Evolutionary conservation across 1,284 basidiomycete species (phyloP).

Genomic region (Ceratobasidium papillatum): DNA sequence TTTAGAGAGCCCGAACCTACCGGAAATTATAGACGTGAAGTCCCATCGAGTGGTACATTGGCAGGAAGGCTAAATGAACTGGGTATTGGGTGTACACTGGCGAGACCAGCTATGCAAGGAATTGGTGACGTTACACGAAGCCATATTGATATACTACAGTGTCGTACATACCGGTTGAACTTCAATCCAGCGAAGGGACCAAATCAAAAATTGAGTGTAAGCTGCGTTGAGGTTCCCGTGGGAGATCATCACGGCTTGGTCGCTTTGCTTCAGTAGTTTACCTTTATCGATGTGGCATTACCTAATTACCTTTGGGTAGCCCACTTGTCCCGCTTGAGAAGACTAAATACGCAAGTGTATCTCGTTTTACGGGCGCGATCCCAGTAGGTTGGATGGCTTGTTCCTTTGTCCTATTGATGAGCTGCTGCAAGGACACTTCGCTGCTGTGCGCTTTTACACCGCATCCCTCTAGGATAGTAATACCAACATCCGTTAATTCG

Average conservation of each 20-base stretch:
- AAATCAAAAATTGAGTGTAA: slow-evolving; percentile 56
- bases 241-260: slow-evolving; percentile 74
- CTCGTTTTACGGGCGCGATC: slow-evolving; percentile 59
- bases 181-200: slow-evolving; percentile 22
- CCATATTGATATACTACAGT: not conserved
- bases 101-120: slow-evolving; percentile 51
- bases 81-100: slow-evolving; percentile 58
- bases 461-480: slow-evolving; percentile 64
- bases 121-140: slow-evolving; percentile 1
- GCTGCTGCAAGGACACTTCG: slow-evolving; percentile 7
- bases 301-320: slow-evolving; percentile 73
- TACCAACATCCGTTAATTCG: slow-evolving; percentile 59
- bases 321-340: slow-evolving; percentile 83
- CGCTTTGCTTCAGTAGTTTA: not conserved
- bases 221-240: slow-evolving; percentile 70
- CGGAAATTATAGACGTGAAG: slow-evolving; percentile 64
- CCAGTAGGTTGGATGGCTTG: slow-evolving; percentile 5
- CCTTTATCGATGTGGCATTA: slow-evolving; percentile 11
- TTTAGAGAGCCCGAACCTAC: slow-evolving; percentile 36
- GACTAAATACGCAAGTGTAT: slow-evolving; percentile 73
- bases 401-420: slow-evolving; percentile 21
- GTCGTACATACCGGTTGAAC: not conserved
- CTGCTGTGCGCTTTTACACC: not conserved
- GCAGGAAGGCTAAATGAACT: slow-evolving; percentile 65
- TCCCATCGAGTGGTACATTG: slow-evolving; percentile 74